Evolutionary conservation across 495 filamentous ascomycete genomes (phyloP).

Genomic region (Neurospora terricola): DNA sequence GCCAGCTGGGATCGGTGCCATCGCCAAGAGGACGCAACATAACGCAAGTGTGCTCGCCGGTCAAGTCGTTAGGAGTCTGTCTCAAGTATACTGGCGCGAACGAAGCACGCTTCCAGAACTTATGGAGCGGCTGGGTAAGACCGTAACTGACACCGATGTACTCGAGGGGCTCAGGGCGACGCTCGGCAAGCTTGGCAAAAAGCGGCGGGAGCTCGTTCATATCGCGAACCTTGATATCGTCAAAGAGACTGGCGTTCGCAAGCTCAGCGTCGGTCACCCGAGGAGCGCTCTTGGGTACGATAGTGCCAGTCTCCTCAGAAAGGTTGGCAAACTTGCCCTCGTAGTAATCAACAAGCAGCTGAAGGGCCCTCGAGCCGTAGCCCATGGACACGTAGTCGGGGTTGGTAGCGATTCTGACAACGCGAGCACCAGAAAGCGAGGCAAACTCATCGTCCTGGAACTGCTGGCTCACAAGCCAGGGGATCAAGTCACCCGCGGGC

Average conservation of each 20-base stretch:
- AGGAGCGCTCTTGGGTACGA: constrained; percentile 52
- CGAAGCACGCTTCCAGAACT: constrained; percentile 86
- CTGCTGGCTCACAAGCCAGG: constrained; percentile 96
- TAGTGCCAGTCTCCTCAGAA: constrained; percentile 44
- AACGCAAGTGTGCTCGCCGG: constrained; percentile 94
- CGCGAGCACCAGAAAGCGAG: constrained; percentile 77
- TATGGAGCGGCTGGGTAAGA: constrained; percentile 78
- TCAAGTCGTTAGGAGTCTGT: constrained; percentile 92
- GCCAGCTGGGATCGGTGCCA: constrained; percentile 64
- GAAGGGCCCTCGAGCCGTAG: constrained; percentile 80
- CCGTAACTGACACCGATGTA: constrained; percentile 95
- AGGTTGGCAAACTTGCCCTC: constrained; percentile 86
- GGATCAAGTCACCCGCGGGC: constrained; percentile 90
- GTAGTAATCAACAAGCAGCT: constrained; percentile 84
- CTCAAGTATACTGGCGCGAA: constrained; percentile 90
- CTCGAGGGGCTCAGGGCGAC: constrained; percentile 70
- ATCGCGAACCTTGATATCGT: constrained; percentile 83
- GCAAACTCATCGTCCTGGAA: constrained; percentile 98
- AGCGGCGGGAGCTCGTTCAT: constrained; percentile 86
- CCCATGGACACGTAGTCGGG: constrained; percentile 88
- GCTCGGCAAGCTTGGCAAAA: constrained; percentile 80
- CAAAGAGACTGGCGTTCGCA: constrained; percentile 62
- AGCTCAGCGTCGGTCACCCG: constrained; percentile 81
- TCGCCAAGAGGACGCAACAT: constrained; percentile 76
- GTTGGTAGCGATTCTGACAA: constrained; percentile 94